Evolutionary conservation across 1,284 basidiomycete genomes (phyloP).

Genomic region (Malassezia vespertilionis): DNA sequence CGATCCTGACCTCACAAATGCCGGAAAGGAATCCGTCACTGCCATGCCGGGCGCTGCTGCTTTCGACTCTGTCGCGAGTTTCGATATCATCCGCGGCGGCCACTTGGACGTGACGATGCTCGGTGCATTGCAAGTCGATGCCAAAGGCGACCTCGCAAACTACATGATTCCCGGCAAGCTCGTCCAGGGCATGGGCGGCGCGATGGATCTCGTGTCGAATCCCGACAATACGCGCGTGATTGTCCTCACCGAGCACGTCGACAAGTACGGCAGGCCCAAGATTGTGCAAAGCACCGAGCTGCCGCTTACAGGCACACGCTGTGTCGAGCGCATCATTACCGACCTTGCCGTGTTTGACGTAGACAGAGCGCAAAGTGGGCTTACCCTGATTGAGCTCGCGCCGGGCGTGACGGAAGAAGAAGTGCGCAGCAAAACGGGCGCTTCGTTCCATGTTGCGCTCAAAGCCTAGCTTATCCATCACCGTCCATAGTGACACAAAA

Average conservation of each 20-base stretch:
- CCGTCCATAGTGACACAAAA: no score
- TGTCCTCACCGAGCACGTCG: slow-evolving; percentile 74
- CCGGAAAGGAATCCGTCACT: slow-evolving; percentile 75
- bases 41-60: slow-evolving; percentile 78
- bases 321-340: slow-evolving; percentile 81
- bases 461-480: no score
- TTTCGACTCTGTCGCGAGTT: slow-evolving; percentile 84
- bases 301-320: slow-evolving; percentile 73
- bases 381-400: slow-evolving; percentile 70
- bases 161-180: slow-evolving; percentile 94
- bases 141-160: slow-evolving; percentile 89
- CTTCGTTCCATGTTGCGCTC: slow-evolving; percentile 57
- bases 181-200: slow-evolving; percentile 68
- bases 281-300: slow-evolving; percentile 70
- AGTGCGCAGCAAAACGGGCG: slow-evolving; percentile 71
- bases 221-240: slow-evolving; percentile 51
- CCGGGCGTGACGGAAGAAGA: slow-evolving; percentile 73
- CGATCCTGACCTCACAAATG: slow-evolving; percentile 51
- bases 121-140: slow-evolving; percentile 84
- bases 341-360: slow-evolving; percentile 79
- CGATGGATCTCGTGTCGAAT: slow-evolving; percentile 61
- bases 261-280: slow-evolving; percentile 79
- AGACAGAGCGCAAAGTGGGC: slow-evolving; percentile 60
- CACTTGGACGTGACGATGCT: slow-evolving; percentile 88
- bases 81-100: slow-evolving; percentile 87